Conservation (phyloP, 176 grass and related monocot species). For the Echinochloa phyllopogon region DNA sequence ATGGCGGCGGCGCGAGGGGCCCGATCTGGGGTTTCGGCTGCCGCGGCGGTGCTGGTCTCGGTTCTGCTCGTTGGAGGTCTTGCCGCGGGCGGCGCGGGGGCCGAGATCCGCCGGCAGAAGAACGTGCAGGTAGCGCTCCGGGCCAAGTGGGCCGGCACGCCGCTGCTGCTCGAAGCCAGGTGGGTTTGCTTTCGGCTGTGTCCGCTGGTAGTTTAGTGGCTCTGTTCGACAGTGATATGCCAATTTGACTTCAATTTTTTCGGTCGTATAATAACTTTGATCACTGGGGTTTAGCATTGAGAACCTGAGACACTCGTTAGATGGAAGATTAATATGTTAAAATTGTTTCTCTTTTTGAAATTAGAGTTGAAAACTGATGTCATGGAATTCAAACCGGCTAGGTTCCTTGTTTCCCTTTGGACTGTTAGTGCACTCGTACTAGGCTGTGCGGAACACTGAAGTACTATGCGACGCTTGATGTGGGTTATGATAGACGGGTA, state of each 20-base stretch:
- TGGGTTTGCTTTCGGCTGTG: conserved; percentile 33
- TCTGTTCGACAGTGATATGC: neutral
- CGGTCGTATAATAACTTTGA: neutral
- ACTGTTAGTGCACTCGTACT: neutral
- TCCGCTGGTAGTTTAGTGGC: conserved; percentile 11
- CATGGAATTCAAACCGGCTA: neutral
- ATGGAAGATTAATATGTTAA: neutral
- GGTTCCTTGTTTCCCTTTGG: neutral
- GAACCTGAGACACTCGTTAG: neutral
- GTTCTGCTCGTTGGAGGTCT: conserved; percentile 45
- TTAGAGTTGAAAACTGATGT: neutral
- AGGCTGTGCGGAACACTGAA: neutral
- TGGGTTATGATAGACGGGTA: neutral
- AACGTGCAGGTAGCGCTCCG: conserved; percentile 89
- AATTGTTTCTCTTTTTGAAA: neutral
- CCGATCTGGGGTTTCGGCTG: conserved; percentile 47
- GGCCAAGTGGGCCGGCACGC: conserved; percentile 90
- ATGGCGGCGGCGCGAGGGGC: conserved; percentile 38
- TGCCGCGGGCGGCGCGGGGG: neutral
- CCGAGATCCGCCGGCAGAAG: conserved; percentile 72
- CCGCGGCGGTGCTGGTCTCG: conserved; percentile 19
- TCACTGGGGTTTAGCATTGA: neutral
- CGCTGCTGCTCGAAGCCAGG: conserved; percentile 88
- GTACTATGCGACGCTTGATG: neutral
- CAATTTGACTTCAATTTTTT: conserved; percentile 9